Percentiles rank a stretch among this genome's conserved stretches.
These are phyloP conservation scores for Salix koriyanagi DNA, from an alignment of 345 rosid genomes.

Conservation along the genomic window DNA sequence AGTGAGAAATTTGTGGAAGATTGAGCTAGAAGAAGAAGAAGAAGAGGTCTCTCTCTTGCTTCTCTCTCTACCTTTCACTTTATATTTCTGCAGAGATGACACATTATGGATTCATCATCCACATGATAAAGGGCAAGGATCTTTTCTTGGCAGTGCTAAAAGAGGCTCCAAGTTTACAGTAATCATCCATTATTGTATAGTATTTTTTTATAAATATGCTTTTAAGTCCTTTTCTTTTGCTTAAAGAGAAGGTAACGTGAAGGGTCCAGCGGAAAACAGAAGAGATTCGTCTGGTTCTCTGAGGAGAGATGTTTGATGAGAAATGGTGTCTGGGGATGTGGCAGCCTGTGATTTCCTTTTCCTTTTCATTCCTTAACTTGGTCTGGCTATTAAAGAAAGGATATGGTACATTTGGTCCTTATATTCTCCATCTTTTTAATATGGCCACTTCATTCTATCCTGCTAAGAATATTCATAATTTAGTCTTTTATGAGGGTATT, in stretches of 20 bases:
- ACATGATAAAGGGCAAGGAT: background rate
- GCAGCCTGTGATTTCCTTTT: constrained; percentile 29
- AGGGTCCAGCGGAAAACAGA: background rate
- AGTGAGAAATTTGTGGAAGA: constrained; percentile 5
- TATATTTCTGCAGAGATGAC: background rate
- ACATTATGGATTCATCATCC: constrained; percentile 2
- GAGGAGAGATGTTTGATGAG: background rate
- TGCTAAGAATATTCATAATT: too few species aligned
- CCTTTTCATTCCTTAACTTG: constrained; percentile 18
- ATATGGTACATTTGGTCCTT: background rate
- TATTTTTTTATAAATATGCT: background rate
- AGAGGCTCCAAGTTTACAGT: constrained; percentile 5
- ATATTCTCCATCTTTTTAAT: background rate
- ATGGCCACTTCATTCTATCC: too few species aligned
- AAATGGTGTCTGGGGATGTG: constrained; percentile 4
- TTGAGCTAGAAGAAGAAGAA: constrained; percentile 6
- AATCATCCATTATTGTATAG: constrained; percentile 6
- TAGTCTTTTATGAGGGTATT: too few species aligned
- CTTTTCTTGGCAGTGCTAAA: background rate
- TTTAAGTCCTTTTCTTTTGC: background rate
- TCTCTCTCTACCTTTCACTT: background rate
- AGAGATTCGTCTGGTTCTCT: constrained; percentile 18
- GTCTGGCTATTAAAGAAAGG: background rate
- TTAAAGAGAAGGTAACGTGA: background rate
- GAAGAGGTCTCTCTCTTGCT: background rate